phyloP scores from a whole-genome alignment of 1,139 yeast genomes.

The Suhomyces yuchorum region DNA sequence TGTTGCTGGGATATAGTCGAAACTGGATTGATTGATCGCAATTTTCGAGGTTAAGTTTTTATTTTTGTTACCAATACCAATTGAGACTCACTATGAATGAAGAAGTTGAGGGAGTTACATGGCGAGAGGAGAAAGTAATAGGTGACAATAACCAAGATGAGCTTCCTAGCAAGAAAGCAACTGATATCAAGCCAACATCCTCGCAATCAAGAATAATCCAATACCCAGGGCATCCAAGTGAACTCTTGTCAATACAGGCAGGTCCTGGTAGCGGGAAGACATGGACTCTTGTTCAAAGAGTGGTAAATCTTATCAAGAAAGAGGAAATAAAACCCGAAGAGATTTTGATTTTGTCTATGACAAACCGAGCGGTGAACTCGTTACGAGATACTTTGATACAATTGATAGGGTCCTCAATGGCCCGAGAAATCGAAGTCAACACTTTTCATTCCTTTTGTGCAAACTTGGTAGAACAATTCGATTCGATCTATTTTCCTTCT shows the following conservation, averaged over 20 bases:
- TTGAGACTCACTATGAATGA: not conserved
- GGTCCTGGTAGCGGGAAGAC: constrained; percentile 86
- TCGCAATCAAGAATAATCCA: constrained; percentile 42
- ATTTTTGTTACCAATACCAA: not conserved
- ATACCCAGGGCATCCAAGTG: constrained; percentile 34
- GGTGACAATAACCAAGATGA: too few species aligned
- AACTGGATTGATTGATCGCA: not conserved
- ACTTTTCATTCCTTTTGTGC: constrained; percentile 71
- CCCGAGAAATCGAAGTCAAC: constrained; percentile 42
- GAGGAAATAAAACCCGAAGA: constrained; percentile 50
- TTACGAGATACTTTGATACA: constrained; percentile 40
- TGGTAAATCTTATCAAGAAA: constrained; percentile 47
- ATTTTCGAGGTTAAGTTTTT: not conserved
- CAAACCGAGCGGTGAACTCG: constrained; percentile 67
- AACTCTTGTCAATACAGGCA: constrained; percentile 55
- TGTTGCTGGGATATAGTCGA: not conserved
- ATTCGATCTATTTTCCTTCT: constrained; percentile 23
- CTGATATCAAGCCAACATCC: constrained; percentile 5
- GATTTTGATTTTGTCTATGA: constrained; percentile 65
- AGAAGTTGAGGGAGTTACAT: not conserved
- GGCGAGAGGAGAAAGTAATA: not conserved
- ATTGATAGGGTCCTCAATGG: constrained; percentile 35
- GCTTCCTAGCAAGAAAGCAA: not conserved
- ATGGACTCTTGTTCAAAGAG: constrained; percentile 55
- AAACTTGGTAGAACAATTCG: constrained; percentile 45